Base-by-base conservation (phyloP, 257 asterid genomes). In the Fraxinus anomala region DNA sequence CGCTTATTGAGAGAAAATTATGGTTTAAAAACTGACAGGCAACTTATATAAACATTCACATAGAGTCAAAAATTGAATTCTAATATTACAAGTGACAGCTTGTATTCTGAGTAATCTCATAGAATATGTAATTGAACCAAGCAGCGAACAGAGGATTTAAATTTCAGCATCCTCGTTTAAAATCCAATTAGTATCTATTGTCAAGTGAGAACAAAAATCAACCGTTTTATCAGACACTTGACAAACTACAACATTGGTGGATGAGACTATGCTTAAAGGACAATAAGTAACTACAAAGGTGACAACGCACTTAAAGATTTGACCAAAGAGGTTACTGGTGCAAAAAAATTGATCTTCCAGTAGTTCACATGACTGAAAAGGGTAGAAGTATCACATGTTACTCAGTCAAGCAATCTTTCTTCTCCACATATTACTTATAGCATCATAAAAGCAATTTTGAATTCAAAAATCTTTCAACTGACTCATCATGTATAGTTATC, bases 101-200 rank as follows among this genome's bases (percentile, higher is more conserved):
- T 49, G 44, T 73, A 66, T 47, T 83, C 79, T 34, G 33, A 21
- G 36, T 14, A 73, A 73, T 71, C 83, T 33, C 36, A 77, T 10
- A 47, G 36, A 63, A 34, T 65, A 56, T 47, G 72, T 76, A n/a
- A 44, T 40, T 63, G 26, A 37, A 81, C 70, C 83, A 75, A n/a
- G 33, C 68, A 51, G 56, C 49, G 56, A 36, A 68, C 63, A 68
- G 42, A 73, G 36, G 23, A 30, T 42, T 63, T 69, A 31, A 75
- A 74, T 67, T 77, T 77, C 13, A 49, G 36, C 28, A 72, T n/a
- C 30, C 66, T 47, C 63, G 2, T 12, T 14, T 13, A 40, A 34
- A 42, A 70, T n/a, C 66, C 66, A 56, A n/a, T 56, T n/a, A 56
- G 12, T 1, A n/a, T 54, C 65, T 19, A 56, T 56, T 7, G 12